These are phyloP conservation scores for Sporisorium exsertum DNA, from an alignment of 1,284 basidiomycete genomes.

Conservation along the genomic window DNA sequence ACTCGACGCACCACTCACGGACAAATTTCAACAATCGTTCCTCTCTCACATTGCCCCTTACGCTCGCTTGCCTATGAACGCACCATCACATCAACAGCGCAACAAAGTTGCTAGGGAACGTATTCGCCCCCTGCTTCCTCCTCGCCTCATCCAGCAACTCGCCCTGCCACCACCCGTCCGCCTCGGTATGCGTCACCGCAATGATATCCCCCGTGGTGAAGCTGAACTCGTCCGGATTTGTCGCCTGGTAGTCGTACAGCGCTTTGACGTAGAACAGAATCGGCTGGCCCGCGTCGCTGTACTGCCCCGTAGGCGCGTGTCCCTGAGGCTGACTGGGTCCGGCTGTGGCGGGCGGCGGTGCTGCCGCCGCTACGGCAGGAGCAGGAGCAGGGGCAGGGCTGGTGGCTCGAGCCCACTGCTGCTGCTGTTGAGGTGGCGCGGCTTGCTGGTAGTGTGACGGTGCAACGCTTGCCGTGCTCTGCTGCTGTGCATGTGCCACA, in stretches of 20 bases:
- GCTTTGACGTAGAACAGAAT: slow-evolving; percentile 84
- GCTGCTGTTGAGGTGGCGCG: slow-evolving; percentile 22
- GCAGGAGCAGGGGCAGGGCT: slow-evolving; percentile 30
- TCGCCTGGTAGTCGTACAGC: slow-evolving; percentile 88
- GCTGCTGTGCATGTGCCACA: slow-evolving; percentile 26
- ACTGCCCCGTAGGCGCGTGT: slow-evolving; percentile 76
- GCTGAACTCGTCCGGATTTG: slow-evolving; percentile 84
- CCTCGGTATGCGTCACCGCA: slow-evolving; percentile 88
- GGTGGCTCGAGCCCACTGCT: slow-evolving; percentile 39
- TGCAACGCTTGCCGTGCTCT: slow-evolving; percentile 29
- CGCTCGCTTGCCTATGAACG: neutral
- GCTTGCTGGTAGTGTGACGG: slow-evolving; percentile 30
- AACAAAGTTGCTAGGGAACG: slow-evolving; percentile 90
- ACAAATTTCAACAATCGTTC: neutral
- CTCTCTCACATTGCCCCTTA: neutral
- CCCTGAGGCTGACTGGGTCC: slow-evolving; percentile 39
- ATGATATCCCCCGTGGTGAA: slow-evolving; percentile 92
- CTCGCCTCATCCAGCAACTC: slow-evolving; percentile 83
- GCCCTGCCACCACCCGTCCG: slow-evolving; percentile 95
- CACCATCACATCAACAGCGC: slow-evolving; percentile 73
- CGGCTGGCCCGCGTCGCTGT: slow-evolving; percentile 80
- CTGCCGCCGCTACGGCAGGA: slow-evolving; percentile 20
- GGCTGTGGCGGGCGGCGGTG: slow-evolving; percentile 48
- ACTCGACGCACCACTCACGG: too few species aligned
- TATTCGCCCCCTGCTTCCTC: slow-evolving; percentile 80